Percentiles rank a stretch among this genome's conserved stretches.
These are phyloP conservation scores for Hibiscus trionum DNA, from an alignment of 345 rosid species.

Conservation along the genomic window DNA sequence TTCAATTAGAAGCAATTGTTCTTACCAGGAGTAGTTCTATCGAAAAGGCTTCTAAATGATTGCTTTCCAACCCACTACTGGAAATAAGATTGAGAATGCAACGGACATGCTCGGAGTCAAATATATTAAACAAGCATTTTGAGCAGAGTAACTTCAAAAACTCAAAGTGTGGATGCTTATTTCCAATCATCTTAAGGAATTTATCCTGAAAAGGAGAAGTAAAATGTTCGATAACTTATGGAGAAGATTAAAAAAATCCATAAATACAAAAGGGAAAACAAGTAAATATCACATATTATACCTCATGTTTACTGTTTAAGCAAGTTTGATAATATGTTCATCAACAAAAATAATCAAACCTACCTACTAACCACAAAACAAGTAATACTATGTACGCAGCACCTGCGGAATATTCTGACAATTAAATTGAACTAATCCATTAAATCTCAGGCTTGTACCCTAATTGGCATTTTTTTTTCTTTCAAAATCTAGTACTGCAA, in stretches of 20 bases:
- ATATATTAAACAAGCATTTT: conserved; percentile 62
- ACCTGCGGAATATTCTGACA: background rate
- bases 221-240: background rate
- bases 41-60: conserved; percentile 39
- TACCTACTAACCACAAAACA: background rate
- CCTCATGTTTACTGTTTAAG: background rate
- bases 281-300: background rate
- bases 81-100: conserved; percentile 54
- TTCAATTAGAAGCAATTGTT: conserved; percentile 5
- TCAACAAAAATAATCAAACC: background rate
- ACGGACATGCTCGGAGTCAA: conserved; percentile 55
- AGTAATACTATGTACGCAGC: background rate
- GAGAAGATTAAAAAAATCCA: background rate
- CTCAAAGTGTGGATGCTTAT: conserved; percentile 59
- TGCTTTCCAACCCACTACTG: conserved; percentile 24
- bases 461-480: background rate
- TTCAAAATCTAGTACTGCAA: background rate
- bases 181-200: conserved; percentile 54
- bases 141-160: conserved; percentile 53
- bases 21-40: conserved; percentile 69
- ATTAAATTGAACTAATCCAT: background rate
- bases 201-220: conserved; percentile 48
- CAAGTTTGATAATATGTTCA: background rate
- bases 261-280: background rate
- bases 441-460: background rate